These are phyloP conservation scores for Pichia pseudocactophila DNA, from an alignment of 805 yeast species.

Conservation along the genomic window DNA sequence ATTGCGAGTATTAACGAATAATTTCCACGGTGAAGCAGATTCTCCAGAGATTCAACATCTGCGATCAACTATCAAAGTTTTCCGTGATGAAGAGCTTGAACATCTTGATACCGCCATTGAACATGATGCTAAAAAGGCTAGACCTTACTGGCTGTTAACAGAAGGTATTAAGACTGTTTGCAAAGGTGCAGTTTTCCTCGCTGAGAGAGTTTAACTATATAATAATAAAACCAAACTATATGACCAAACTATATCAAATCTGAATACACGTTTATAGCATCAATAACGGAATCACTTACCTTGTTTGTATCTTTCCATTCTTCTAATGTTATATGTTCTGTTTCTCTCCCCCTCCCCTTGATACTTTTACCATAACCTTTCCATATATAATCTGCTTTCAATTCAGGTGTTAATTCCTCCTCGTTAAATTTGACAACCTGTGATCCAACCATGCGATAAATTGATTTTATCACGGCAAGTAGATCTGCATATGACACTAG, in stretches of 20 bases:
- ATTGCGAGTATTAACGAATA: slow-evolving; percentile 63
- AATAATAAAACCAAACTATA: not conserved
- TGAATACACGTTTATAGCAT: slow-evolving; percentile 55
- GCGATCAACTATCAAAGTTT: slow-evolving; percentile 55
- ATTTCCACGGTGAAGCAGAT: slow-evolving; percentile 32
- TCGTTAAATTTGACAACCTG: slow-evolving; percentile 75
- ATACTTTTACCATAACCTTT: slow-evolving; percentile 26
- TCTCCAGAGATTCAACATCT: slow-evolving; percentile 51
- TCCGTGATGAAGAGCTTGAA: slow-evolving; percentile 91
- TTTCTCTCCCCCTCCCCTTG: slow-evolving; percentile 56
- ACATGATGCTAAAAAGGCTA: slow-evolving; percentile 86
- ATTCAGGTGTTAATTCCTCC: slow-evolving; percentile 88
- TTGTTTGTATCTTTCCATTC: slow-evolving; percentile 81
- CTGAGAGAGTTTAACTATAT: slow-evolving; percentile 58
- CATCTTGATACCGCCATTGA: slow-evolving; percentile 91
- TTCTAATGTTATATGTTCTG: slow-evolving; percentile 35
- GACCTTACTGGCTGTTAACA: slow-evolving; percentile 82
- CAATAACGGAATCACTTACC: slow-evolving; percentile 64
- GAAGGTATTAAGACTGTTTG: slow-evolving; percentile 81
- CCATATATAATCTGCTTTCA: slow-evolving; percentile 77
- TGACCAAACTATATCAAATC: slow-evolving; percentile 23
- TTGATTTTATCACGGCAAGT: slow-evolving; percentile 68
- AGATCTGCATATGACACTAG: slow-evolving; percentile 68
- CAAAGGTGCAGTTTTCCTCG: slow-evolving; percentile 82
- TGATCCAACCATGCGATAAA: slow-evolving; percentile 91